These are phyloP conservation scores for Waltergamsia citrina DNA, from an alignment of 2,329 filamentous ascomycete genomes.

Conservation along the genomic window DNA sequence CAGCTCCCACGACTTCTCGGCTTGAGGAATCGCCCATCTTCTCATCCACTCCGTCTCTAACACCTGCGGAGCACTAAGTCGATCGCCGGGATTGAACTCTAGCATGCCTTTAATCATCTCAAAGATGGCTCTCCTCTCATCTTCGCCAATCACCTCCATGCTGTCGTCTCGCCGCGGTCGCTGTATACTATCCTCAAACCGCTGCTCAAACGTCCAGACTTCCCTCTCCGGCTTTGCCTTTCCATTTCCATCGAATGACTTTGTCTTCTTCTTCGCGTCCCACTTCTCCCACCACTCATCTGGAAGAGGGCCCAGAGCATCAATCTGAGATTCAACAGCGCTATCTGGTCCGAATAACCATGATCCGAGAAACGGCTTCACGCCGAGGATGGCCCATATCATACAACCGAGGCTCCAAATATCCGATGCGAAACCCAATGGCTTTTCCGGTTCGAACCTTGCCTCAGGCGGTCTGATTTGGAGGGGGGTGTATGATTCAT, in stretches of 20 bases:
- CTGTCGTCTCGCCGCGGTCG: constrained; percentile 4
- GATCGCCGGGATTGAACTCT: constrained; percentile 8
- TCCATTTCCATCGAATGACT: neutral
- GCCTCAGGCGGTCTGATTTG: constrained; percentile 19
- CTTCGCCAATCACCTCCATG: constrained; percentile 7
- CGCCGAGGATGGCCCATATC: constrained; percentile 15
- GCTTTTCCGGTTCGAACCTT: constrained; percentile 19
- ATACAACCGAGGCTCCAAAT: constrained; percentile 27
- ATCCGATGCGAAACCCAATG: constrained; percentile 23
- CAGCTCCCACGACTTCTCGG: neutral
- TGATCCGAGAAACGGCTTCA: constrained; percentile 8
- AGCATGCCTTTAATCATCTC: constrained; percentile 12
- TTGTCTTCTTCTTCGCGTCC: constrained; percentile 6
- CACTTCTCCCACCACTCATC: constrained; percentile 10
- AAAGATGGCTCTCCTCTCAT: constrained; percentile 8
- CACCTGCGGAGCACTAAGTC: constrained; percentile 7
- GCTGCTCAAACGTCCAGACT: constrained; percentile 8
- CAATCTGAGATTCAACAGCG: constrained; percentile 7
- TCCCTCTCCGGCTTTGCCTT: constrained; percentile 1
- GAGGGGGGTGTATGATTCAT: constrained; percentile 18
- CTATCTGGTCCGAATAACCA: constrained; percentile 4
- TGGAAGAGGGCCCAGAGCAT: constrained; percentile 8
- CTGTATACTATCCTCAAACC: constrained; percentile 10
- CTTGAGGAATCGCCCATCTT: constrained; percentile 5
- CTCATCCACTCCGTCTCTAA: constrained; percentile 8